These are phyloP conservation scores for Lachancea fermentati DNA, from an alignment of 805 yeast species.

Conservation along the genomic window DNA sequence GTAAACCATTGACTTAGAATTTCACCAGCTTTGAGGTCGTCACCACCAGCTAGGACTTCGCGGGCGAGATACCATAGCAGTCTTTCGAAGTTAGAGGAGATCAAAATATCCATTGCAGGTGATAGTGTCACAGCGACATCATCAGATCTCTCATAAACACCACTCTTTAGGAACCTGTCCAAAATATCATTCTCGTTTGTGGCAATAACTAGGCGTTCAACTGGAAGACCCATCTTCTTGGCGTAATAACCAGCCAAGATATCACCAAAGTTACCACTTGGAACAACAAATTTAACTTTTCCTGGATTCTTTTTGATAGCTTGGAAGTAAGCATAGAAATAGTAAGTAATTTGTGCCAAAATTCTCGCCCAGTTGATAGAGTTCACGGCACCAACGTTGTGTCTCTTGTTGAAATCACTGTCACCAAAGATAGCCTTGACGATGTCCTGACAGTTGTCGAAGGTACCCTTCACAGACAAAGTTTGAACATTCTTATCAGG, in stretches of 20 bases:
- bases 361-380: conserved; percentile 99
- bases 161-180: conserved; percentile 85
- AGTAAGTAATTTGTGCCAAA: conserved; percentile 94
- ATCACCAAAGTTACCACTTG: conserved; percentile 98
- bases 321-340: conserved; percentile 87
- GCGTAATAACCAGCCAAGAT: conserved; percentile 96
- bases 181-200: conserved; percentile 94
- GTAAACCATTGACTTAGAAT: conserved; percentile 71
- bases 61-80: conserved; percentile 90
- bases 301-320: conserved; percentile 36
- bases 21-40: conserved; percentile 70
- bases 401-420: conserved; percentile 73
- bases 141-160: conserved; percentile 70
- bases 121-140: conserved; percentile 84
- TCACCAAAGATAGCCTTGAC: conserved; percentile 94
- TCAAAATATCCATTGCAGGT: conserved; percentile 98
- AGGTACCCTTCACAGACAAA: conserved; percentile 89
- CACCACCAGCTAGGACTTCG: conserved; percentile 47
- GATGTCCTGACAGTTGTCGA: conserved; percentile 96
- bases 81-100: conserved; percentile 94
- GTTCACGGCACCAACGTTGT: conserved; percentile 96
- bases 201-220: conserved; percentile 81
- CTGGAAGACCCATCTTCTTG: conserved; percentile 90
- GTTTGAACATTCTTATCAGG: conserved; percentile 91
- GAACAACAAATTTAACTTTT: conserved; percentile 81